A percentile compares a stretch with the other conserved stretches of the same genome.
Conservation (phyloP, 345 rosid species). For the Citrus sp. region DNA sequence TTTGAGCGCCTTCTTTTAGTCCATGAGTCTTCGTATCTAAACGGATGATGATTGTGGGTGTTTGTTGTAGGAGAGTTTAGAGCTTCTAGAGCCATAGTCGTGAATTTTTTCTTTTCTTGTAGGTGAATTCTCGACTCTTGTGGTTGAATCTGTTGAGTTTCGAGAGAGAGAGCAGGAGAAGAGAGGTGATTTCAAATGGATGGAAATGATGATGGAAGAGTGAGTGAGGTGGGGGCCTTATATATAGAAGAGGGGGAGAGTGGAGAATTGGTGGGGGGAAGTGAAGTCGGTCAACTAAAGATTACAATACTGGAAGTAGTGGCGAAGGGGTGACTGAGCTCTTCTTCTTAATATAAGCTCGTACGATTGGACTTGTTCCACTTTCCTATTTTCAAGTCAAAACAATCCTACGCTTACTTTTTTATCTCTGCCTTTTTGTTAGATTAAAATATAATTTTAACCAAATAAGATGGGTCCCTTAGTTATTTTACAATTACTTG, state of each 20-base stretch:
- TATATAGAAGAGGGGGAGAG: constrained; percentile 15
- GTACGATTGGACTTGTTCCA: constrained; percentile 14
- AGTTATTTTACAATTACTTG: background rate
- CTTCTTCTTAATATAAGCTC: background rate
- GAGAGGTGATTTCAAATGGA: background rate
- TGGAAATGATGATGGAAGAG: background rate
- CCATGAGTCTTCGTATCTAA: constrained; percentile 46
- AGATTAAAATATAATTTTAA: too few relatives aligned
- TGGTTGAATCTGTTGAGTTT: background rate
- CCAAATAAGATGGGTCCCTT: background rate
- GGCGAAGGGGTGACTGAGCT: constrained; percentile 20
- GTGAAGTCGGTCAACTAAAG: constrained; percentile 66
- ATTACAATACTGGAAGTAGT: background rate
- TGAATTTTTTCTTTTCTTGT: background rate
- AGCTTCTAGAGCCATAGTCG: constrained; percentile 70
- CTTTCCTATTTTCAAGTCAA: constrained; percentile 27
- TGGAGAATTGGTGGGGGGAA: constrained; percentile 28
- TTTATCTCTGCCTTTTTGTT: background rate
- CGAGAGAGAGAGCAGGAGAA: background rate
- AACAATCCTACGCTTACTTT: constrained; percentile 21
- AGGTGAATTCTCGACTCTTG: background rate
- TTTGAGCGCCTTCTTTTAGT: constrained; percentile 70
- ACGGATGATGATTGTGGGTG: background rate
- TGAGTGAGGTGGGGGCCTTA: background rate
- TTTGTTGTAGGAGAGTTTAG: constrained; percentile 41